These are phyloP conservation scores for Capronia coronata DNA, from an alignment of 2,329 filamentous ascomycete genomes.

Conservation along the genomic window DNA sequence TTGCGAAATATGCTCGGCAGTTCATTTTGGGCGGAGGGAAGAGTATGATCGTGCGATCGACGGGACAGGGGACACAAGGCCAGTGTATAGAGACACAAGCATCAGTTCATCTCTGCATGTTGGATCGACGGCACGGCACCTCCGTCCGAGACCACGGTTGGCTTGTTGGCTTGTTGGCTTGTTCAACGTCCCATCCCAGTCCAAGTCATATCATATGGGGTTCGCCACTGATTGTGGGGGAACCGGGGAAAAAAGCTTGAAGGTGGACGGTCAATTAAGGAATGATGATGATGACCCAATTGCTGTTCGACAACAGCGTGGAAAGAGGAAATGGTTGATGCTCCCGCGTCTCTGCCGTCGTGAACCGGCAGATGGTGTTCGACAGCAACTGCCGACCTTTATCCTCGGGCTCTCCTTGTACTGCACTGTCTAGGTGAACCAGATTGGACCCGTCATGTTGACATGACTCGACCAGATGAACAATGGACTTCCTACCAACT, in stretches of 20 bases:
- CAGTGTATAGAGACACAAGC: constrained; percentile 8
- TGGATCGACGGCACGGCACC: background rate
- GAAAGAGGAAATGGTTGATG: background rate
- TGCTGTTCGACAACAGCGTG: background rate
- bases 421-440: background rate
- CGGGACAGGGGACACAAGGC: background rate
- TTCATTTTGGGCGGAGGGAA: constrained; percentile 12
- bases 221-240: background rate
- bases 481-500: constrained; percentile 4
- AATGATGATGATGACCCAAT: background rate
- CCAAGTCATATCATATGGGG: background rate
- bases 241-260: background rate
- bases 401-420: background rate
- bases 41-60: background rate
- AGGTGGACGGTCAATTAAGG: too few species aligned
- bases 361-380: constrained; percentile 14
- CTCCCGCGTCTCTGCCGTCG: background rate
- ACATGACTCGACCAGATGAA: background rate
- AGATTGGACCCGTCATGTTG: background rate
- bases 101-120: background rate
- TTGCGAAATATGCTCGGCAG: constrained; percentile 18
- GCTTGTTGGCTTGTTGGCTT: background rate
- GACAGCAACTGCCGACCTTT: constrained; percentile 13
- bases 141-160: background rate
- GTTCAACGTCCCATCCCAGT: too few species aligned